A percentile compares a stretch with the other conserved stretches of the same genome.
phyloP scores from a whole-genome alignment of 2,329 filamentous ascomycete species.

The Trichophyton simii region DNA sequence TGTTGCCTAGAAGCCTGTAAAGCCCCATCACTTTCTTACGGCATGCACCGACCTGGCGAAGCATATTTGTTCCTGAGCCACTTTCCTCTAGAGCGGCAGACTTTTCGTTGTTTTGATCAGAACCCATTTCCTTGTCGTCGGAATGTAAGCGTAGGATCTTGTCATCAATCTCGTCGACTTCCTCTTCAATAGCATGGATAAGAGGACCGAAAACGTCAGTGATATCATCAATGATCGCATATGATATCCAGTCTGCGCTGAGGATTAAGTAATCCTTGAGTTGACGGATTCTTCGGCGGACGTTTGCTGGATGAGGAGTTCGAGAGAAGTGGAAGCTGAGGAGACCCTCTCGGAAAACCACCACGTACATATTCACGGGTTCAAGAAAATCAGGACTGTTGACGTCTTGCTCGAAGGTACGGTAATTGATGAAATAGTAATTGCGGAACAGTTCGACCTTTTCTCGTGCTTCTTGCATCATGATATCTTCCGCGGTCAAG shows the following conservation, averaged over 20 bases:
- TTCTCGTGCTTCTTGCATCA: conserved; percentile 92
- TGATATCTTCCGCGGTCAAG: conserved; percentile 87
- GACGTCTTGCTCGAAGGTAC: conserved; percentile 90
- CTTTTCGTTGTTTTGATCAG: conserved; percentile 18
- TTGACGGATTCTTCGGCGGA: conserved; percentile 83
- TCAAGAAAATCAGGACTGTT: conserved; percentile 83
- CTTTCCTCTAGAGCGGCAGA: conserved; percentile 32
- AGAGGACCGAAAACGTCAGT: conserved; percentile 90
- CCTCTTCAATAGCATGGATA: conserved; percentile 85
- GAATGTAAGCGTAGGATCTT: conserved; percentile 74
- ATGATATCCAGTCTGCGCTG: conserved; percentile 95
- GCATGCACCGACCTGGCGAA: conserved; percentile 82
- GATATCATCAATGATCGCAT: conserved; percentile 95
- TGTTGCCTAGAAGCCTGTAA: conserved; percentile 85
- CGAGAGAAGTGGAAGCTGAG: conserved; percentile 96
- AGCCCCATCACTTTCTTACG: conserved; percentile 95
- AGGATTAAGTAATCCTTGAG: conserved; percentile 86
- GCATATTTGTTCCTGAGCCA: conserved; percentile 60
- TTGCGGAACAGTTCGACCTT: conserved; percentile 96
- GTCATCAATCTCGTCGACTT: conserved; percentile 95
- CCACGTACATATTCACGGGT: conserved; percentile 92
- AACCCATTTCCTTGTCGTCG: conserved; percentile 26
- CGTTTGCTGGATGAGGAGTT: conserved; percentile 90
- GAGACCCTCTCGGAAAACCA: conserved; percentile 91
- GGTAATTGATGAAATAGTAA: conserved; percentile 98